Conservation (phyloP, 208 protist species). For the Leishmania tropica region DNA sequence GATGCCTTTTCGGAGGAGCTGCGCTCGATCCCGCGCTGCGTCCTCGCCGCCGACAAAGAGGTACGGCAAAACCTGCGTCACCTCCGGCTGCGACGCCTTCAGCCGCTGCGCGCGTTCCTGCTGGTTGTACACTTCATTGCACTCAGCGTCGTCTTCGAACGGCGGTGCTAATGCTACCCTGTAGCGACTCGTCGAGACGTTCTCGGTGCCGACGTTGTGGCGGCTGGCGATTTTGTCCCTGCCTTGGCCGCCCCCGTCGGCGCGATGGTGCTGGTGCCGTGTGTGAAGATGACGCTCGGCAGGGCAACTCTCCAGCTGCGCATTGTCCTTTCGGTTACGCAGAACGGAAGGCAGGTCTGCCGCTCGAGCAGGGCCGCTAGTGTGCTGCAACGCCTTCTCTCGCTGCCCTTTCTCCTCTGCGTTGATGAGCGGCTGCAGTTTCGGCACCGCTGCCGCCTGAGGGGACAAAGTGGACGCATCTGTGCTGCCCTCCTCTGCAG, state of each 20-base stretch:
- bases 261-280: not conserved
- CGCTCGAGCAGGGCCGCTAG: not conserved
- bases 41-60: slow-evolving; percentile 84
- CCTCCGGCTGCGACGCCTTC: slow-evolving; percentile 59
- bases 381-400: not conserved
- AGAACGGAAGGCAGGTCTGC: not conserved
- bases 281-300: not conserved
- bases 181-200: not conserved
- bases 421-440: not conserved
- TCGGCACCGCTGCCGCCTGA: not conserved
- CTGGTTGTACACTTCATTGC: slow-evolving; percentile 58
- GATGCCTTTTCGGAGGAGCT: slow-evolving; percentile 86
- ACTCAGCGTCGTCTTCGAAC: slow-evolving; percentile 28
- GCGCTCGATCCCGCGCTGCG: slow-evolving; percentile 58
- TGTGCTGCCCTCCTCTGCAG: not conserved
- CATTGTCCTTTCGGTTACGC: not conserved
- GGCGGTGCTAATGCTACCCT: not conserved
- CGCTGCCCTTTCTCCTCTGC: not conserved
- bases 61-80: slow-evolving; percentile 82
- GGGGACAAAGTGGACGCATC: not conserved
- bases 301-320: not conserved
- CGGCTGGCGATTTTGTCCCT: not conserved
- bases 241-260: not conserved
- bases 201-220: not conserved
- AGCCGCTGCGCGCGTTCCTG: slow-evolving; percentile 70